Evolutionary conservation across 345 rosid genomes (phyloP), one percentile per base, ranked within the genome.

Genomic region (Dovyalis caffra): DNA sequence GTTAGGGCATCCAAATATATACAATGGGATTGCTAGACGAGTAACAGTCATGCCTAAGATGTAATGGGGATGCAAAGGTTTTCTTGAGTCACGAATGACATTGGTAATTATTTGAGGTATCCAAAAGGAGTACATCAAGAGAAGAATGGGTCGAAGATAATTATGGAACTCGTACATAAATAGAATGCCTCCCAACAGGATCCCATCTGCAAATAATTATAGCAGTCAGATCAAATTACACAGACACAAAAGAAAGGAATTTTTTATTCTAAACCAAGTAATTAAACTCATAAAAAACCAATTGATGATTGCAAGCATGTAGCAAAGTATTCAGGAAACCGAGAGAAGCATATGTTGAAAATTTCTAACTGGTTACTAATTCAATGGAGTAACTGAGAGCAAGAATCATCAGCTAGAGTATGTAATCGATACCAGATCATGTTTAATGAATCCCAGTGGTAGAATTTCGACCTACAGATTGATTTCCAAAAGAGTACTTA

Each of bases 151-250:
- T 51, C 87, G 88, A 78, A 95, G 84, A 82, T 83, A 90, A 72
- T 88, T 86, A 75, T 90, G 99, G 85, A 93, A 90, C 88, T 93
- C 93, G 1, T 93, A 95, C 97, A 95, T 91, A 76, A 95, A 73
- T 86, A 93, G 81, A 84, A 95, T 91, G 85, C 99, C 99, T 78
- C 98, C 98, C 84, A 93, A 86, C 75, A 95, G 99, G 84, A 93
- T 88, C 66, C 99, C 99, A 88, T 95, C 99, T 95, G 92, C 86
- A 79, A 68, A 81, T 53, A 47, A 62, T 69, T 66, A 34, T 32
- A 69, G 31, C 7, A 73, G 32, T 29, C 21, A 56, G 76, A 69
- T 75, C 69, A 75, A 12, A 10, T 71, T 45, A 74, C 51, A 34
- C 25, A 38, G 23, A 64, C 29, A 43, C 21, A 20, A 51, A 29